A percentile compares a stretch with the other conserved stretches of the same genome.
phyloP scores from a whole-genome alignment of 176 grass and related monocot species.

The Aegilops tauschii region DNA sequence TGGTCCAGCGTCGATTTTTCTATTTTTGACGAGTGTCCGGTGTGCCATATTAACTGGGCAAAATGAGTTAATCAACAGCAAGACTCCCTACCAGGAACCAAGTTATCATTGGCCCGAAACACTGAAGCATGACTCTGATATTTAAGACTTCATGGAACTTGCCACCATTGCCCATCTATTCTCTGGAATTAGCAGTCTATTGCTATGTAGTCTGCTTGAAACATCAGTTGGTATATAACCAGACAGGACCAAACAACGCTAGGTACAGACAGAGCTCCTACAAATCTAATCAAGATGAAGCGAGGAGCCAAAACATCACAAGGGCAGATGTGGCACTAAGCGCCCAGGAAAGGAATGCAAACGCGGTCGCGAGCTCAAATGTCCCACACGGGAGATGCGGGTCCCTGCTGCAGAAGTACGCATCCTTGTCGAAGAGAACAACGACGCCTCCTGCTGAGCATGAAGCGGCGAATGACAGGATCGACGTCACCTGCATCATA shows the following conservation, averaged over 20 bases:
- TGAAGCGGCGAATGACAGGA: conserved; percentile 74
- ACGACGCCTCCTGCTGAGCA: conserved; percentile 80
- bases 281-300: conserved; percentile 53
- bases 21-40: neutral
- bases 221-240: neutral
- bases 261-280: conserved; percentile 40
- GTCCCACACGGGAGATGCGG: conserved; percentile 60
- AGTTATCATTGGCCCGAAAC: neutral
- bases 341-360: conserved; percentile 76
- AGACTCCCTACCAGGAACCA: neutral
- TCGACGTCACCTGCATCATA: conserved; percentile 61
- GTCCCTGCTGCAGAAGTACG: conserved; percentile 52
- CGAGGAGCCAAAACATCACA: conserved; percentile 81
- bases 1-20: neutral
- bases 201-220: neutral
- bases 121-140: neutral
- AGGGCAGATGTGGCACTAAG: conserved; percentile 63
- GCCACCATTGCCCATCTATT: neutral
- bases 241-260: conserved; percentile 26
- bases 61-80: neutral
- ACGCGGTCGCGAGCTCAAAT: conserved; percentile 66
- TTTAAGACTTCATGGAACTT: neutral
- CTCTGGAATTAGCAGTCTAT: neutral
- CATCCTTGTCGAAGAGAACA: conserved; percentile 73
- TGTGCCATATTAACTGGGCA: neutral